Evolutionary conservation across 116 monocot genomes (phyloP), one percentile per base, ranked within the genome.

Genomic region (Cymodocea nodosa): DNA sequence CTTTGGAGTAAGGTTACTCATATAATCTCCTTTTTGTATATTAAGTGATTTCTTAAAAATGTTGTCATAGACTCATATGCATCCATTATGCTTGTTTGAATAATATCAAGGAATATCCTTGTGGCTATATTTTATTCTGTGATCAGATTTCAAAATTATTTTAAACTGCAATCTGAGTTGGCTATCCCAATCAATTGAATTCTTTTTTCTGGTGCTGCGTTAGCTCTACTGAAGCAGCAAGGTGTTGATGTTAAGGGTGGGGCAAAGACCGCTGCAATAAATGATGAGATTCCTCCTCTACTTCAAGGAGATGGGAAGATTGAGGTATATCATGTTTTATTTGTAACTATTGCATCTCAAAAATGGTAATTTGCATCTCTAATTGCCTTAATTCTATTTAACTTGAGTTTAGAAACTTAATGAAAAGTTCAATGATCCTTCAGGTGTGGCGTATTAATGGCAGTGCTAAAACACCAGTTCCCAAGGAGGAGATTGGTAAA

Each of bases 361-460:
- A 3, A 30, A 44, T 44, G 7, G 44, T 44, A 44, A 44, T 44
- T 44, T 44, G 30, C 30, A 44, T 44, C 0, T 44, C 44, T 10
- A 44, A 44, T 44, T 44, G 44, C 44, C 6, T 44, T 44, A 12
- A 44, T 1, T 44, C 7, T 0, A 44, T 44, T 4, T 44, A 10
- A 44, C 44, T 44, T 0, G 44, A 51, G 30, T 17, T 66, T 25
- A 25, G 16, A 15, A 51, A 52, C 25, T 54, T 15, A 54, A 54
- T 25, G 35, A 18, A 53, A 35, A 48, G 52, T 52, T n/a, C 23
- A 1, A 5, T 36, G 0, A 22, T 72, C 16, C 52, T 70, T 54
- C 51, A 99, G 98, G 84, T 99, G 23, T 99, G 92, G 92, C 82
- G 79, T 66, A 81, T 99, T 52, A 89, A 89, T 80, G 86, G 84